Conservation (phyloP, 208 protist species). For the Trypanosoma grayi region DNA sequence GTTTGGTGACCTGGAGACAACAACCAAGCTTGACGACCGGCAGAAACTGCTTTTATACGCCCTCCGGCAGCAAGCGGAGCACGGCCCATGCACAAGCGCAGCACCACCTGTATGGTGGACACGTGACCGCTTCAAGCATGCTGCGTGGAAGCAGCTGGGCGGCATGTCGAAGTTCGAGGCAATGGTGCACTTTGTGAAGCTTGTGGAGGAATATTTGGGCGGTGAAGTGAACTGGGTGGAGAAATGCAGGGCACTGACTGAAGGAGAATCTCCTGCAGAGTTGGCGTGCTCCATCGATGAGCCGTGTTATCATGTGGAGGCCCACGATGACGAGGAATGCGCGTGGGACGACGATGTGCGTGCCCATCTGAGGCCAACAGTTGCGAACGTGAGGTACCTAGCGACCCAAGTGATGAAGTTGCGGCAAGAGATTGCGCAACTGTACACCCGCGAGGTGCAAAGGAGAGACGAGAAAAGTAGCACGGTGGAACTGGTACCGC, state of each 20-base stretch:
- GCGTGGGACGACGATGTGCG: slow-evolving; percentile 56
- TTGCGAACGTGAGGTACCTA: slow-evolving; percentile 51
- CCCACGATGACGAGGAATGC: background rate
- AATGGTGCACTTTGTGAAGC: slow-evolving; percentile 84
- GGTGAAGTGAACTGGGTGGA: slow-evolving; percentile 19
- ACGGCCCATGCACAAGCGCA: slow-evolving; percentile 56
- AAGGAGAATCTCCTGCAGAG: background rate
- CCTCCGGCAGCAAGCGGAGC: slow-evolving; percentile 60
- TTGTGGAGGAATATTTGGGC: slow-evolving; percentile 29
- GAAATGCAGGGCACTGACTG: background rate
- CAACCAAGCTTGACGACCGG: slow-evolving; percentile 40
- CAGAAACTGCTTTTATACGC: slow-evolving; percentile 78
- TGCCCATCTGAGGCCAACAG: slow-evolving; percentile 27
- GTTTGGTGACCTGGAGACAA: slow-evolving; percentile 55
- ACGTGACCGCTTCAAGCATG: slow-evolving; percentile 63
- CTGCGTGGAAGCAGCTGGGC: slow-evolving; percentile 68
- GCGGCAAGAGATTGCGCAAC: slow-evolving; percentile 20
- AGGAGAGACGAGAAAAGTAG: background rate
- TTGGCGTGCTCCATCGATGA: background rate
- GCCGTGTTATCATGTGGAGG: background rate
- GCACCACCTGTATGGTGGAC: slow-evolving; percentile 64
- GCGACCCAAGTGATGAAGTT: slow-evolving; percentile 46
- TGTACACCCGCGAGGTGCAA: background rate
- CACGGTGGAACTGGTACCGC: background rate
- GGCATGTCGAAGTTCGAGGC: slow-evolving; percentile 71